phyloP scores from a whole-genome alignment of 306 rosid species.

The Medicago ruthenica region DNA sequence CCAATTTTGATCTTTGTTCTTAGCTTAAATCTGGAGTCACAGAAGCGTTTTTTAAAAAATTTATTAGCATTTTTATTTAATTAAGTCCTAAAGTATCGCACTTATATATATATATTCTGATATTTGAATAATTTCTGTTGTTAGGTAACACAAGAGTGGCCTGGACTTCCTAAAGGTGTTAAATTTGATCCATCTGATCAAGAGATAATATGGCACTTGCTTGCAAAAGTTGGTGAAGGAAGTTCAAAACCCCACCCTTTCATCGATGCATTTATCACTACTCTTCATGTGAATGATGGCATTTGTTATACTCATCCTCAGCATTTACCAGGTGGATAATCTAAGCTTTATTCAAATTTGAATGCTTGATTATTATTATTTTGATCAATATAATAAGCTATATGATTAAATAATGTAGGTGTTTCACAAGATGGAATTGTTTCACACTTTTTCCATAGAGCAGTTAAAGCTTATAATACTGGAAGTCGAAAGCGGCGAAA shows the following conservation, averaged over 20 bases:
- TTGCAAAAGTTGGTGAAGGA: slow-evolving; percentile 66
- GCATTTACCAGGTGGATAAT: slow-evolving; percentile 69
- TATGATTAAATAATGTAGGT: slow-evolving; percentile 53
- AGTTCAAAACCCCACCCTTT: slow-evolving; percentile 71
- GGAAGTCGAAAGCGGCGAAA: slow-evolving; percentile 82
- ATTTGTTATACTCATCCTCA: slow-evolving; percentile 84
- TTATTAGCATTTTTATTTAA: neutral
- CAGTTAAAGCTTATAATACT: slow-evolving; percentile 76
- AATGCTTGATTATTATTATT: slow-evolving; percentile 6
- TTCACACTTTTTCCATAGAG: slow-evolving; percentile 76
- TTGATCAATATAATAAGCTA: slow-evolving; percentile 27
- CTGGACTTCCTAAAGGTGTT: slow-evolving; percentile 91
- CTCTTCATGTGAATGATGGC: slow-evolving; percentile 69
- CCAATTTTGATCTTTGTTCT: too few relatives aligned
- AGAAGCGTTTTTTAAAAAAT: neutral
- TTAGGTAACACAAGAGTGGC: slow-evolving; percentile 47
- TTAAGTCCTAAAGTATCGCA: neutral
- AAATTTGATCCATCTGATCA: too few relatives aligned
- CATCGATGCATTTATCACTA: slow-evolving; percentile 72
- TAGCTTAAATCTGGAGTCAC: neutral
- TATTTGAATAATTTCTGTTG: slow-evolving; percentile 16
- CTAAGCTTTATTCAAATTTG: slow-evolving; percentile 12
- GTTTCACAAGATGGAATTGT: slow-evolving; percentile 75
- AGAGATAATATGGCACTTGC: slow-evolving; percentile 76
- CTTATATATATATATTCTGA: neutral